Evolutionary conservation across 2,329 filamentous ascomycete species (phyloP).

Genomic region (Aureobasidium melanogenum): DNA sequence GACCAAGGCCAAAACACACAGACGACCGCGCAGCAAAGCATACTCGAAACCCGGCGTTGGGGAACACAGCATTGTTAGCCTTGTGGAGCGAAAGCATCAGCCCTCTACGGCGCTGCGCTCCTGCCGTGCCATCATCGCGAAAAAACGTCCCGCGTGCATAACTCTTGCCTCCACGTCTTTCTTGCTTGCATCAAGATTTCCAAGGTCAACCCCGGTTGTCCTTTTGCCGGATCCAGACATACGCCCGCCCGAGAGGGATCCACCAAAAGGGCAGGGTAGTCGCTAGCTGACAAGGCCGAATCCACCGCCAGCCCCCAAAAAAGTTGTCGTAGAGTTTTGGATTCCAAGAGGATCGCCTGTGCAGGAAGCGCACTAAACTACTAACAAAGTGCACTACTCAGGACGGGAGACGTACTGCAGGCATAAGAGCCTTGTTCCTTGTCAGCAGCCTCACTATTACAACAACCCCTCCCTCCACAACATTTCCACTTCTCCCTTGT

Average conservation of each 20-base stretch:
- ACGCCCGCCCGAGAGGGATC: background rate
- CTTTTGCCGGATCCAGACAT: constrained; percentile 2
- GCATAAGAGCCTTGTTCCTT: constrained; percentile 9
- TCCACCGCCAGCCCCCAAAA: background rate
- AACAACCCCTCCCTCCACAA: background rate
- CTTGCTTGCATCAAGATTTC: background rate
- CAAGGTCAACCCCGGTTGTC: background rate
- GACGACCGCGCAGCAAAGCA: constrained; percentile 5
- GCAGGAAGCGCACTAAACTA: background rate
- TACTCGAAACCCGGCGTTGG: background rate
- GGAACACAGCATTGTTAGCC: constrained; percentile 3
- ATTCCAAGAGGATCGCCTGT: background rate
- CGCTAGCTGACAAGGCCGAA: background rate
- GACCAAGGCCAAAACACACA: background rate
- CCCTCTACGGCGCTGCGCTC: background rate
- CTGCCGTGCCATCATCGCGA: background rate
- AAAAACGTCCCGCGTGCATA: constrained; percentile 7
- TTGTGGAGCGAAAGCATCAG: constrained; percentile 1
- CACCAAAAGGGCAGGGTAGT: background rate
- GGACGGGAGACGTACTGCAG: background rate
- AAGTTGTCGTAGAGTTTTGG: background rate
- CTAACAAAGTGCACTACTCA: background rate
- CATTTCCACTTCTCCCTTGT: background rate
- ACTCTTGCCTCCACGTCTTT: background rate
- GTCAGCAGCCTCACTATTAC: background rate